Evolutionary conservation across 768 basidiomycete genomes (phyloP), one percentile per base, ranked within the genome.

Genomic region (Psilocybe sp.): DNA sequence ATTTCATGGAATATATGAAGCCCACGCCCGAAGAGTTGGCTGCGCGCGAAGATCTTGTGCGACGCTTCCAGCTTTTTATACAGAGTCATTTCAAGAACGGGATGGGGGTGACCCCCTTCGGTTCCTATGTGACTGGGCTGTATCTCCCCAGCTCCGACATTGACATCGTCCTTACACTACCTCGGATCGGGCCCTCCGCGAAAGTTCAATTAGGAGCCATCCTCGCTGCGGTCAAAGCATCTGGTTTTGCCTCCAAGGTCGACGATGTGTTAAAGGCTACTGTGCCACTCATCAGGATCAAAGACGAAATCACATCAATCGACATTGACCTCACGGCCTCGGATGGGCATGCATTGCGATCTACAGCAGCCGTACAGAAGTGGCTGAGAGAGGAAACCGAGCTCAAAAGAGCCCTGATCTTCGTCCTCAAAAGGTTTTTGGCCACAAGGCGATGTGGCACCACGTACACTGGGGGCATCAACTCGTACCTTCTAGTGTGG

Each of bases 401-500:
- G 5, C 14, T 62, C 14, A 54, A 58, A 18, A 53, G 50, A 43
- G 56, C 51, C 34, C 36, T 65, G 34, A 41, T 63, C 20, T 52
- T 53, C n/a, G 57, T 65, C 9, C 47, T 62, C 36, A 65, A 63
- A 45, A 55, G 56, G 36, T 65, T 65, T 46, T 50, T 65, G 33
- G 46, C 60, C 1, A 61, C 59, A 13, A 53, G 64, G 36, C 54
- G 51, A 40, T 59, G 61, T 39, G 64, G 59, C 3, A 60, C 59
- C 10, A 62, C 62, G 4, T 63, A 60, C 32, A 62, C 64, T 0
- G 64, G 64, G 11, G 64, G 64, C 2, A 46, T 65, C 12, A 62
- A 65, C 35, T 62, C 62, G 28, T 62, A 63, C 23, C 43, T 62
- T 15, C 45, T 65, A 40, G 56, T 63, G 6, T 65, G 64, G 64